A percentile compares a stretch with the other conserved stretches of the same genome.
These are phyloP conservation scores for Wallacemonas sp. DNA, from an alignment of 208 protist species.

Conservation along the genomic window DNA sequence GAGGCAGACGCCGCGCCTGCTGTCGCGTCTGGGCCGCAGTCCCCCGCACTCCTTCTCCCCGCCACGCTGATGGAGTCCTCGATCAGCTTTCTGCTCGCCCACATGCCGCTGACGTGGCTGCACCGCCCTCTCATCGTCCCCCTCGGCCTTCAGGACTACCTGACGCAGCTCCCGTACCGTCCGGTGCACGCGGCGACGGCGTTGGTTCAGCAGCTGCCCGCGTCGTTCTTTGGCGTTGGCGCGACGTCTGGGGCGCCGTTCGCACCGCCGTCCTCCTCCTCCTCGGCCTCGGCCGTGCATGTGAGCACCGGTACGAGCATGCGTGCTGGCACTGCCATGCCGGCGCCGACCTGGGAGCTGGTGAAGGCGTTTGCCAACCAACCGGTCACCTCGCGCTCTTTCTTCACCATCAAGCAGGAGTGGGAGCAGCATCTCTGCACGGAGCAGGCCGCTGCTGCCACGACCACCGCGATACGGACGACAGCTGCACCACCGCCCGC, in stretches of 20 bases:
- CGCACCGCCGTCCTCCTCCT: too few species aligned
- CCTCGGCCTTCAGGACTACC: slow-evolving; percentile 51
- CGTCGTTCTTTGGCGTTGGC: not conserved
- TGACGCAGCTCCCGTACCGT: slow-evolving; percentile 73
- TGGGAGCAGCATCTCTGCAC: slow-evolving; percentile 43
- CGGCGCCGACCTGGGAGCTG: not conserved
- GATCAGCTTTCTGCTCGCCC: slow-evolving; percentile 47
- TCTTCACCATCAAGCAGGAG: slow-evolving; percentile 16
- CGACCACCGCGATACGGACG: not conserved
- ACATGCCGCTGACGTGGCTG: slow-evolving; percentile 61
- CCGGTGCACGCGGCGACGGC: slow-evolving; percentile 19
- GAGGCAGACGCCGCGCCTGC: too few species aligned
- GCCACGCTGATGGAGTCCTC: slow-evolving; percentile 72
- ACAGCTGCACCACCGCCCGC: not conserved
- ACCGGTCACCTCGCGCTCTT: not conserved
- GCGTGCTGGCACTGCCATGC: too few species aligned
- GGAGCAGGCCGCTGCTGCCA: slow-evolving; percentile 29
- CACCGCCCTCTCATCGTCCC: slow-evolving; percentile 74
- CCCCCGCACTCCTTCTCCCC: slow-evolving; percentile 34
- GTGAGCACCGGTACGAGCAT: too few species aligned
- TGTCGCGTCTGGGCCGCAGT: too few species aligned
- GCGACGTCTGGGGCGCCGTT: not conserved
- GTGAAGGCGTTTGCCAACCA: slow-evolving; percentile 4
- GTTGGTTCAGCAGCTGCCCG: slow-evolving; percentile 9
- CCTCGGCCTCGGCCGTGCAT: too few species aligned